Base-by-base conservation (phyloP, 2,329 filamentous ascomycete genomes). In the Cryphonectria parasitica region DNA sequence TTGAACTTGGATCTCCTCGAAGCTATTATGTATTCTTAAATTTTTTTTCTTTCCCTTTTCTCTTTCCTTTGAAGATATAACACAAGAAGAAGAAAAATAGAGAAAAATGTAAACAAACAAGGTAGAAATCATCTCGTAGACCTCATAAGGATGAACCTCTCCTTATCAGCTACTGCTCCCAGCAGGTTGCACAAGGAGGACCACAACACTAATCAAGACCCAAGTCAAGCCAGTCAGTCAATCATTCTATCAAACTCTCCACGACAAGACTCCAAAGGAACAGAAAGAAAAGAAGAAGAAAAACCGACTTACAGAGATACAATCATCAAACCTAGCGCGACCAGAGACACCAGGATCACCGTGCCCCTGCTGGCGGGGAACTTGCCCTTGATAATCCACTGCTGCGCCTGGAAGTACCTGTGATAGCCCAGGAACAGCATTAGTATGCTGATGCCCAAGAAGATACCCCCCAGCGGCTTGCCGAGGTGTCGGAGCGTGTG, bases 341-440 rank as follows among this genome's bases (percentile, higher is more conserved):
- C 86, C 25, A 88, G 80, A 11, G 90, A 88, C 43, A 95, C 88
- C 52, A 94, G 75, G 63, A 93, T 83, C 61, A 96, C 89, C 31
- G 92, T 93, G 4, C 92, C 92, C 74, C 73, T 61, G 60, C 72
- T 73, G 19, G 72, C 72, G 5, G 72, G 72, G 70, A 73, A 94
- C 78, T 93, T 94, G 74, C 92, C 92, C 71, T 87, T 83, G 72
- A 95, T 90, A 34, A 96, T 88, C 88, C 93, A 96, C 76, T 92
- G 86, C 81, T 96, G 93, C 31, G 88, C 87, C 77, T 93, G 89
- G 75, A 93, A 91, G 79, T 94, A 96, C 67, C 93, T 85, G 77
- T 92, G 90, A 79, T 94, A 95, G 8, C 93, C 93, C 67, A 95
- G 84, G 69, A 92, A 85, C 69, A 96, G 83, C 70, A 94, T 89